A percentile compares a stretch with the other conserved stretches of the same genome.
Conservation (phyloP, 441 rosid genomes). For the Populus tomentosa region DNA sequence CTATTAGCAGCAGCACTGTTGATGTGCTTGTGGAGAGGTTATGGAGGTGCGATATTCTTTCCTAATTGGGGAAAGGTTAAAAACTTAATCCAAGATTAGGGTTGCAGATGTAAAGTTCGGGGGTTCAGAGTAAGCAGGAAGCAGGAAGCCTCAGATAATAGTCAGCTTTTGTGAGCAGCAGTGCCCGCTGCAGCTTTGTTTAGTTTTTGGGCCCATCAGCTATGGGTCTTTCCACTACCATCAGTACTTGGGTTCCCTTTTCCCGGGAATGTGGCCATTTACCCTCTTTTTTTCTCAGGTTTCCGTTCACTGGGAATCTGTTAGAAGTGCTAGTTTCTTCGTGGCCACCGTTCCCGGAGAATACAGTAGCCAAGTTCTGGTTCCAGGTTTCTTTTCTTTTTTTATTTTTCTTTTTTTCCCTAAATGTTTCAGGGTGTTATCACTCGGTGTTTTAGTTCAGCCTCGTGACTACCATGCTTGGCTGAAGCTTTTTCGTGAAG, state of each 20-base stretch:
- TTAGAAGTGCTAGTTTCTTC: slow-evolving; percentile 27
- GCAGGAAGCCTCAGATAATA: slow-evolving; percentile 14
- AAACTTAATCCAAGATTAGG: background rate
- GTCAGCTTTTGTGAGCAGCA: slow-evolving; percentile 30
- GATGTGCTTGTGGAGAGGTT: slow-evolving; percentile 57
- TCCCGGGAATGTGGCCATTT: slow-evolving; percentile 36
- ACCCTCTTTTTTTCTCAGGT: slow-evolving; percentile 39
- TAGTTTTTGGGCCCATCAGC: slow-evolving; percentile 69
- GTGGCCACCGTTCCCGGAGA: slow-evolving; percentile 44
- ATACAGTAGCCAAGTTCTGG: slow-evolving; percentile 39
- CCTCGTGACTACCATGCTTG: background rate
- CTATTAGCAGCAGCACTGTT: slow-evolving; percentile 41
- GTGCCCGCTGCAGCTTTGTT: slow-evolving; percentile 21
- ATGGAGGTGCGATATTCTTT: slow-evolving; percentile 89
- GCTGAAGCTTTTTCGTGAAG: slow-evolving; percentile 17
- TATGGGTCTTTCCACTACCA: slow-evolving; percentile 30
- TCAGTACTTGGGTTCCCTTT: slow-evolving; percentile 30
- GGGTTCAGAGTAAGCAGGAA: background rate
- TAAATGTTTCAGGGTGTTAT: slow-evolving; percentile 30
- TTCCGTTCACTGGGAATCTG: slow-evolving; percentile 30
- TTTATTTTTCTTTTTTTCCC: background rate
- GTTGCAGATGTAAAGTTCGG: background rate
- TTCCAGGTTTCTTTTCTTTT: slow-evolving; percentile 18
- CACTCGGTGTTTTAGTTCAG: slow-evolving; percentile 33
- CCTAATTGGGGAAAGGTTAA: slow-evolving; percentile 23